A percentile compares a stretch with the other conserved stretches of the same genome.
Conservation (phyloP, 73 alveolate species). For the Tetrahymena elliotti region DNA sequence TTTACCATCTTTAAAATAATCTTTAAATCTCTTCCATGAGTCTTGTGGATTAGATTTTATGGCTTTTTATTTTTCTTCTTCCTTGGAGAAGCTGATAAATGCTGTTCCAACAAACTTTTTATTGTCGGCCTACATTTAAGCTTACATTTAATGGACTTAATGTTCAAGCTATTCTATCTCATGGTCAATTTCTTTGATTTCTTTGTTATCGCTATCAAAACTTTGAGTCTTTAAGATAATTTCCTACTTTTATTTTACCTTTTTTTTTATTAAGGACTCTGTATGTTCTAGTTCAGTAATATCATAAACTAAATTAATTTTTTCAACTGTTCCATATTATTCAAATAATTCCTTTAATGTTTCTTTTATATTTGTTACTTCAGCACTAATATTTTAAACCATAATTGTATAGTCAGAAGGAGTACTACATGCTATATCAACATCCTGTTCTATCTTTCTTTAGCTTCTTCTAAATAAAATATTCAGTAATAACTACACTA, state of each 20-base stretch:
- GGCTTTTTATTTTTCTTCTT: slow-evolving; percentile 22
- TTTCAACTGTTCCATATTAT: slow-evolving; percentile 30
- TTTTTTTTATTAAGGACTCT: slow-evolving; percentile 4
- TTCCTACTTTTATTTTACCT: slow-evolving; percentile 18
- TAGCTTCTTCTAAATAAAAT: slow-evolving; percentile 27
- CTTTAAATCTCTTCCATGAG: slow-evolving; percentile 19
- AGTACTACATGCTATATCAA: slow-evolving; percentile 17
- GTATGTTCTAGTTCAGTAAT: slow-evolving; percentile 19
- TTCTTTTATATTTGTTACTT: neutral
- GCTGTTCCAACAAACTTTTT: slow-evolving; percentile 38
- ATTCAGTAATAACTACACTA: slow-evolving; percentile 24
- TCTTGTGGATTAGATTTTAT: slow-evolving; percentile 10
- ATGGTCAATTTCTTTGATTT: slow-evolving; percentile 22
- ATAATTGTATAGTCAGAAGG: slow-evolving; percentile 38
- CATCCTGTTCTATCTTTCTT: slow-evolving; percentile 27
- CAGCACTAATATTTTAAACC: slow-evolving; percentile 5
- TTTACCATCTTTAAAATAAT: slow-evolving; percentile 17
- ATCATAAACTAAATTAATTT: slow-evolving; percentile 31
- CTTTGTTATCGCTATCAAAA: slow-evolving; percentile 1
- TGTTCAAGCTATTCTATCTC: slow-evolving; percentile 29
- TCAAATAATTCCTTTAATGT: slow-evolving; percentile 2
- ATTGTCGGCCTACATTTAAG: slow-evolving; percentile 6
- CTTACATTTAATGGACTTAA: slow-evolving; percentile 16
- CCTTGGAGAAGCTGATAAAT: slow-evolving; percentile 22
- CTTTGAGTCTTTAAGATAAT: slow-evolving; percentile 1